Evolutionary conservation across 306 rosid species (phyloP).

Genomic region (Lithocarpus polystachyus): DNA sequence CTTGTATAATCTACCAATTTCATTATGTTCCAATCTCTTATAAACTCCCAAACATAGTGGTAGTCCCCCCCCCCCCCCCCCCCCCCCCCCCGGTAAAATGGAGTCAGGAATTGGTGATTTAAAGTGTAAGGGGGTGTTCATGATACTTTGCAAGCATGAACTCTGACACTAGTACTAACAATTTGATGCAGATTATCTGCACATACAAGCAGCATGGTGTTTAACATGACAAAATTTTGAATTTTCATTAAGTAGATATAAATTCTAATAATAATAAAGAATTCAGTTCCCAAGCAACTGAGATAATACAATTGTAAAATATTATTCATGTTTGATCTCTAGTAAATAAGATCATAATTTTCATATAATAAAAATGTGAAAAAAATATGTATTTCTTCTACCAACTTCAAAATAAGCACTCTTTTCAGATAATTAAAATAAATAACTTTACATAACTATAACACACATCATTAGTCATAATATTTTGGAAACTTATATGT

Average conservation of each 20-base stretch:
- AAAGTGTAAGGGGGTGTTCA: not conserved
- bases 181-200: no score
- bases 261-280: no score
- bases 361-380: not conserved
- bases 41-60: no score
- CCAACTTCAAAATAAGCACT: not conserved
- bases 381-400: not conserved
- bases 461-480: not conserved
- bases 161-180: not conserved
- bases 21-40: no score
- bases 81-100: not conserved
- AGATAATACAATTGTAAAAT: no score
- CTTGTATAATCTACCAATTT: no score
- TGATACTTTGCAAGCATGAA: not conserved
- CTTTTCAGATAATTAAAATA: not conserved
- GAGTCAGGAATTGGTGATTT: not conserved
- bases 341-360: not conserved
- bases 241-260: no score
- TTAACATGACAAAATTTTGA: no score
- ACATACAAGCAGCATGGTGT: no score
- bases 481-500: not conserved
- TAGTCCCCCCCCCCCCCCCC: no score
- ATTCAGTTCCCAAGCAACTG: no score
- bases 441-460: not conserved
- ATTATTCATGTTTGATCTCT: no score